These are phyloP conservation scores for Cetraspora pellucida DNA, from an alignment of 192 early-diverging fungal genomes.

Conservation along the genomic window DNA sequence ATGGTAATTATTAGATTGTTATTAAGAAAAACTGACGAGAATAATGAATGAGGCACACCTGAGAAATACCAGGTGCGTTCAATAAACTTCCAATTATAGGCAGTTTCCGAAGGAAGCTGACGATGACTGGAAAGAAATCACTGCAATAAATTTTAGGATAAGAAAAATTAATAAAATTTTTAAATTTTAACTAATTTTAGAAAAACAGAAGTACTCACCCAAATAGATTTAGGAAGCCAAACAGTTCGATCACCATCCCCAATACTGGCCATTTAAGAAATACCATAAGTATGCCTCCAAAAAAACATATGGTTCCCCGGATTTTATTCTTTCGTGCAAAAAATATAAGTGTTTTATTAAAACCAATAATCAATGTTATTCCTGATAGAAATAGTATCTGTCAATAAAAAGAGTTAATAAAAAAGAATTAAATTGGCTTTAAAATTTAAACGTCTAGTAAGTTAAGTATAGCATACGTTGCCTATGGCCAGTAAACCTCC, in stretches of 20 bases:
- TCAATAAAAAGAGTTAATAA: neutral
- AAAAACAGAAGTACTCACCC: constrained; percentile 56
- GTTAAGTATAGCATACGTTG: constrained; percentile 66
- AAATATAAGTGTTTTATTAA: constrained; percentile 83
- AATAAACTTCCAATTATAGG: constrained; percentile 89
- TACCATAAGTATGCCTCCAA: constrained; percentile 85
- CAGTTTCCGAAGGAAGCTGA: constrained; percentile 84
- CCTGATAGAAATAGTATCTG: constrained; percentile 91
- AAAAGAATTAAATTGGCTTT: neutral
- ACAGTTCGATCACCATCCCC: constrained; percentile 85
- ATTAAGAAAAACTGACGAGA: neutral
- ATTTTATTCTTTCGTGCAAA: constrained; percentile 87
- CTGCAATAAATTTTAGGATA: constrained; percentile 45
- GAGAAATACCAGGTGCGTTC: constrained; percentile 80
- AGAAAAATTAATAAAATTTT: constrained; percentile 1
- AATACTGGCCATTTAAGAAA: constrained; percentile 88
- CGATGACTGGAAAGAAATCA: constrained; percentile 95
- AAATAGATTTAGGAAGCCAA: constrained; percentile 98
- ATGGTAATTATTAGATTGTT: neutral
- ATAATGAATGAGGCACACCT: constrained; percentile 46
- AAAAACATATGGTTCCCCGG: constrained; percentile 86
- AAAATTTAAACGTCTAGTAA: neutral
- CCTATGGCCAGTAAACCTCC: constrained; percentile 93
- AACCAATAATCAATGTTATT: constrained; percentile 86
- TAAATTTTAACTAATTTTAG: neutral